Evolutionary conservation across 116 monocot species (phyloP).

Genomic region (Zostera marina): DNA sequence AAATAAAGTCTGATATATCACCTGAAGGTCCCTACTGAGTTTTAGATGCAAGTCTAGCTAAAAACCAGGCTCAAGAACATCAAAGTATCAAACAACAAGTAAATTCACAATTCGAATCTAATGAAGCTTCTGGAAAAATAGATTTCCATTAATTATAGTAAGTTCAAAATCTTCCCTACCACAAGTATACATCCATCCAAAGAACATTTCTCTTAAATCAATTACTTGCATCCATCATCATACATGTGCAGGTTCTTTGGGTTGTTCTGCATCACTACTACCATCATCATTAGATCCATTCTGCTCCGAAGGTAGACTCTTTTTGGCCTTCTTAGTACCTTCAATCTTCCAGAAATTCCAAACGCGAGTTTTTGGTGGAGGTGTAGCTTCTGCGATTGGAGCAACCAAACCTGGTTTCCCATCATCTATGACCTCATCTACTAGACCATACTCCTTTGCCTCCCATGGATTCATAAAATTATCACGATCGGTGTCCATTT

Average conservation of each 20-base stretch:
- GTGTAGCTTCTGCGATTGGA: constrained; percentile 41
- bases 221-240: constrained; percentile 4
- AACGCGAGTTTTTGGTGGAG: constrained; percentile 79
- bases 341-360: constrained; percentile 75
- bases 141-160: too few species aligned
- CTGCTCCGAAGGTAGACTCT: constrained; percentile 65
- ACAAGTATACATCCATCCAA: too few species aligned
- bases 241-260: constrained; percentile 36
- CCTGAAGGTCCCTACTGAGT: too few species aligned
- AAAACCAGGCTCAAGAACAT: too few species aligned
- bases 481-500: constrained; percentile 72
- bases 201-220: too few species aligned
- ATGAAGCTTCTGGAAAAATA: too few species aligned
- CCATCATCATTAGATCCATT: constrained; percentile 13
- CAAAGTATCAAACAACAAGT: too few species aligned
- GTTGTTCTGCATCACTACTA: constrained; percentile 20
- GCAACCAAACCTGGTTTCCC: constrained; percentile 88
- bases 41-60: too few species aligned
- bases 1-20: too few species aligned
- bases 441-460: constrained; percentile 89
- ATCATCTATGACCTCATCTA: constrained; percentile 84
- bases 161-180: too few species aligned
- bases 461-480: constrained; percentile 98
- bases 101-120: too few species aligned
- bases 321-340: constrained; percentile 52